phyloP scores from a whole-genome alignment of 2,329 filamentous ascomycete genomes.

The Aspergillus japonicus region DNA sequence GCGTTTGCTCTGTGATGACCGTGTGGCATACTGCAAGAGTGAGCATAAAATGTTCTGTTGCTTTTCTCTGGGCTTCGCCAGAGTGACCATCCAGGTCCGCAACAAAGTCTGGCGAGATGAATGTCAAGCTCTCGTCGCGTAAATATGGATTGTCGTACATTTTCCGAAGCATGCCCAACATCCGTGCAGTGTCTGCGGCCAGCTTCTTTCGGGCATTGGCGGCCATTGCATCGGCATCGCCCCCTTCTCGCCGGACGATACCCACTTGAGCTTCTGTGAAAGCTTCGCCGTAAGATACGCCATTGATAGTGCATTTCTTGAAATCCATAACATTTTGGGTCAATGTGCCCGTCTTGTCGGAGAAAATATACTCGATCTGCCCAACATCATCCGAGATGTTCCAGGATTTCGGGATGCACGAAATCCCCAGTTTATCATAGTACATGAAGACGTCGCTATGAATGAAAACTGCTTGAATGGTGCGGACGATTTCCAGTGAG shows the following conservation, averaged over 20 bases:
- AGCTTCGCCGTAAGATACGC: slow-evolving; percentile 92
- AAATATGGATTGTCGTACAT: slow-evolving; percentile 89
- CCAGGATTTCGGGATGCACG: slow-evolving; percentile 96
- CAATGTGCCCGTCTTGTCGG: slow-evolving; percentile 85
- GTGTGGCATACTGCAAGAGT: slow-evolving; percentile 94
- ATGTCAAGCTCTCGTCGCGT: slow-evolving; percentile 84
- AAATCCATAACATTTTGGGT: slow-evolving; percentile 98
- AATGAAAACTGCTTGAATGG: slow-evolving; percentile 92
- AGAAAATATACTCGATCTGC: slow-evolving; percentile 99
- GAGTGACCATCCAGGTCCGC: slow-evolving; percentile 76
- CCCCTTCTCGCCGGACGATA: slow-evolving; percentile 87
- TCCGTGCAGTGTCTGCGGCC: slow-evolving; percentile 69
- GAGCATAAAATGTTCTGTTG: slow-evolving; percentile 90
- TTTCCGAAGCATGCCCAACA: slow-evolving; percentile 69
- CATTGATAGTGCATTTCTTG: slow-evolving; percentile 96
- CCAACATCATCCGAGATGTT: slow-evolving; percentile 98
- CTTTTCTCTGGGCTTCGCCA: slow-evolving; percentile 70
- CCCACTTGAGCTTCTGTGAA: slow-evolving; percentile 96
- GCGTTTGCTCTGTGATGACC: slow-evolving; percentile 84
- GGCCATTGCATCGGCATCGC: slow-evolving; percentile 79
- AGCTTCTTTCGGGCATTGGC: slow-evolving; percentile 74
- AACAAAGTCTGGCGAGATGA: slow-evolving; percentile 87
- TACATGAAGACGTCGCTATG: slow-evolving; percentile 97
- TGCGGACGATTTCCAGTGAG: slow-evolving; percentile 91
- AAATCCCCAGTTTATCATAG: slow-evolving; percentile 89